Evolutionary conservation across 345 rosid genomes (phyloP), one percentile per base, ranked within the genome.

Genomic region (Alliaria petiolata): DNA sequence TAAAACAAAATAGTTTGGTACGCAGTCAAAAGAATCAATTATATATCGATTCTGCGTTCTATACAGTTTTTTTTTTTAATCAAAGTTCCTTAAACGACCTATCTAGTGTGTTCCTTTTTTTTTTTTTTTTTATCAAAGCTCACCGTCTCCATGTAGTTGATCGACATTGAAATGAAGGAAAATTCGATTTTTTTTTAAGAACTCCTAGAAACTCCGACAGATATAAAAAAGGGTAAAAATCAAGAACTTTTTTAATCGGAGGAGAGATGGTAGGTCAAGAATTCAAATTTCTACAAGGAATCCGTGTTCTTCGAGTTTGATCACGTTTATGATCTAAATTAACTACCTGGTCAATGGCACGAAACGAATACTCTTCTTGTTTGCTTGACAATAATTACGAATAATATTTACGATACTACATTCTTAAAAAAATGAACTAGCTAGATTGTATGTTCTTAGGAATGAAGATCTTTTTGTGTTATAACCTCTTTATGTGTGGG

Each of bases 321-420:
- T n/a, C n/a, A n/a, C n/a, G n/a, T n/a, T n/a, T n/a, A n/a, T n/a
- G n/a, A n/a, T n/a, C 19, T 36, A 61, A 59, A 12, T 22, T 22
- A 22, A 28, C 15, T 49, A 43, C 1, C 19, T 67, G 39, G 67
- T 58, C 67, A 65, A 49, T 57, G 53, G 20, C 61, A 39, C 61
- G 31, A 58, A 20, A 39, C 22, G 60, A 56, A 30, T 31, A 65
- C 38, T 65, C 67, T 58, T 31, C 28, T 17, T 39, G 8, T 10
- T 72, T 45, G 51, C 65, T 65, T 56, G 59, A 65, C 77, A 19
- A 35, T 35, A 15, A 17, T 14, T 28, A n/a, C 51, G 58, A 45
- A 64, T 56, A 14, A 25, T 50, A 51, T n/a, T n/a, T n/a, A n/a
- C n/a, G 16, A 50, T 65, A 34, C 66, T 36, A 66, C 60, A 52